Conservation (phyloP, 2,329 filamentous ascomycete species). For the Canariomyces notabilis region DNA sequence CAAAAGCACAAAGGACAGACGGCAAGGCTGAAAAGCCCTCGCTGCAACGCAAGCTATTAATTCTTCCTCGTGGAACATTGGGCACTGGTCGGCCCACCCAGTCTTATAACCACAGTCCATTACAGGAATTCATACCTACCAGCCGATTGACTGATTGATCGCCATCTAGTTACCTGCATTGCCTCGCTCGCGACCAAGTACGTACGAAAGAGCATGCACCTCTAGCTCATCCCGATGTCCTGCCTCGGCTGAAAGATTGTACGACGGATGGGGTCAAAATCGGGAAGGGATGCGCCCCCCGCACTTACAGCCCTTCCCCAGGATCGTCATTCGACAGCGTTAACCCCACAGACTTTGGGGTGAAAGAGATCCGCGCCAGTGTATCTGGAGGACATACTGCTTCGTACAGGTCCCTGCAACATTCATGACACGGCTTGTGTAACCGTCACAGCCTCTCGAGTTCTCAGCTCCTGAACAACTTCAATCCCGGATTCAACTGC, state of each 20-base stretch:
- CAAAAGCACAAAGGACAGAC: no score
- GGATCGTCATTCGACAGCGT: slow-evolving; percentile 1
- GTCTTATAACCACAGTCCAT: no score
- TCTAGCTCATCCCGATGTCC: not conserved
- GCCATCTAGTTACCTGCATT: no score
- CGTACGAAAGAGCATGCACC: not conserved
- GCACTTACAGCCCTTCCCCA: slow-evolving; percentile 11
- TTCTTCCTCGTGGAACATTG: no score
- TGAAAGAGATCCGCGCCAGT: slow-evolving; percentile 1
- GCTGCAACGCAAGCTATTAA: no score
- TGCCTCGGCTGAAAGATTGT: slow-evolving; percentile 5
- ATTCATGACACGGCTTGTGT: slow-evolving; percentile 17
- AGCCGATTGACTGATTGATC: no score
- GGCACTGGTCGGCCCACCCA: no score
- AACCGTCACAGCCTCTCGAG: no score
- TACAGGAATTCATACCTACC: no score
- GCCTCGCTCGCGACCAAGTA: not conserved
- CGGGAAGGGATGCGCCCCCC: slow-evolving; percentile 8
- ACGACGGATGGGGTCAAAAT: not conserved
- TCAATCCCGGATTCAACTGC: not conserved
- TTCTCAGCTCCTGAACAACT: no score
- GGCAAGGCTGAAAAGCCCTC: no score
- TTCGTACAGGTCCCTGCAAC: slow-evolving; percentile 11
- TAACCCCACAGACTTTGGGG: not conserved
- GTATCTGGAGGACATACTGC: slow-evolving; percentile 17